Base-by-base conservation (phyloP, 129 eudicot genomes). In the Flaveria brownii region DNA sequence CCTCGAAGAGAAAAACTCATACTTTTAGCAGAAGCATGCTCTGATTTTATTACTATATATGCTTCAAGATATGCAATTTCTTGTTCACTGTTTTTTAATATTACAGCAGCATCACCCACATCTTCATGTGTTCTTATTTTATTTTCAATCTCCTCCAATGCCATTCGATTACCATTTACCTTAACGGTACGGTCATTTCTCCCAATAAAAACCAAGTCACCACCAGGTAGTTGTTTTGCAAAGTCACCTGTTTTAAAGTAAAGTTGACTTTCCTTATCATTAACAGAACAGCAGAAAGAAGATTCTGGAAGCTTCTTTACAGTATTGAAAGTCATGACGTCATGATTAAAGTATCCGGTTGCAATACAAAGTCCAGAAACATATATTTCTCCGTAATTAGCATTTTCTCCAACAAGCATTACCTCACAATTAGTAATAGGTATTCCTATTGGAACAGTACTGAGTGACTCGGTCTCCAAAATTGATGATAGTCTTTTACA, bases 191-290 rank as follows among this genome's bases (percentile, higher is more conserved):
- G 96, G 50, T 94, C 98, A 77, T 89, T 84, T 74, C 98, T 88
- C 71, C 98, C 98, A 11, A 84, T 42, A 72, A 84, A 87, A 78
- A 94, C 82, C 50, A 94, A 74, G 82, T 87, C 96, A 81, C 96
- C 90, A 73, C 89, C 75, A 54, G 81, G 87, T 75, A 94, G 90
- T 87, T 77, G 77, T 86, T 87, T 87, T 43, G 87, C 96, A 71
- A 87, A 89, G 63, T 94, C 98, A 63, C 98, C 98, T 50, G 97
- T 91, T 86, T 78, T 88, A 64, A 87, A 89, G 81, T 84, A 83
- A 69, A 73, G 55, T 15, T 23, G 79, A 74, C 71, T 39, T 74
- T 76, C 78, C 12, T 62, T 52, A 51, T 81, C 85, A 69, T 47
- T 52, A 56, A 10, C 28, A 23, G 85, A 42, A 68, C 77, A 41